These are phyloP conservation scores for Cladorrhinum sp. DNA, from an alignment of 2,329 filamentous ascomycete species.

Conservation along the genomic window DNA sequence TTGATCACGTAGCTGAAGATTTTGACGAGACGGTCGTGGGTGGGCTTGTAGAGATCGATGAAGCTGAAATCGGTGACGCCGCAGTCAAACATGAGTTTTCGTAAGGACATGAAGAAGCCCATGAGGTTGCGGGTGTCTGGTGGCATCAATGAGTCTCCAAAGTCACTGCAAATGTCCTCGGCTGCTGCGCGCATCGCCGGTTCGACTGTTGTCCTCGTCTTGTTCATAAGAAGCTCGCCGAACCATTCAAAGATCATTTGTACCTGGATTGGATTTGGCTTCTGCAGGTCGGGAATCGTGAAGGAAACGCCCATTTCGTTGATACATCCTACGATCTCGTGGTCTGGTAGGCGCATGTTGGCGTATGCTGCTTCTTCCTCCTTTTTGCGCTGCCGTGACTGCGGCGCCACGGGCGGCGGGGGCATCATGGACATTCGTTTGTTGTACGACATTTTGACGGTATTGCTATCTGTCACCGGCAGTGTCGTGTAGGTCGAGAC, in stretches of 20 bases:
- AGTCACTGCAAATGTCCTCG: constrained; percentile 81
- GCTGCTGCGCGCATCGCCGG: constrained; percentile 92
- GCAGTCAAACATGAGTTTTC: constrained; percentile 78
- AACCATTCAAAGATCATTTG: constrained; percentile 99
- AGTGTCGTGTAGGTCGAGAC: background rate
- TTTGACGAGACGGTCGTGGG: constrained; percentile 83
- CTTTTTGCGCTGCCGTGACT: constrained; percentile 54
- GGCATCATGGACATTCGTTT: constrained; percentile 60
- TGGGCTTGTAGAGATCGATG: constrained; percentile 85
- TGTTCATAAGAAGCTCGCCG: constrained; percentile 88
- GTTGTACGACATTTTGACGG: constrained; percentile 53
- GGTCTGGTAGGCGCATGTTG: constrained; percentile 59
- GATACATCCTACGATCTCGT: constrained; percentile 94
- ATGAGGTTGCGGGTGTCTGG: constrained; percentile 89
- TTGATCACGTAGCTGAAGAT: constrained; percentile 99
- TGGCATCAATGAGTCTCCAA: constrained; percentile 73
- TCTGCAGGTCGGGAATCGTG: constrained; percentile 80
- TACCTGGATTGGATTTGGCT: constrained; percentile 90
- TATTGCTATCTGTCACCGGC: background rate
- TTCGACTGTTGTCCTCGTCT: constrained; percentile 87
- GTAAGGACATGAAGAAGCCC: constrained; percentile 88
- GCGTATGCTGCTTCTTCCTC: constrained; percentile 59
- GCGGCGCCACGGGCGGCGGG: constrained; percentile 44
- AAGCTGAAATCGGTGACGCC: constrained; percentile 93
- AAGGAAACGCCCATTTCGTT: constrained; percentile 94